Base-by-base conservation (phyloP, 2,329 filamentous ascomycete genomes). In the Hymenoscyphus scutula region DNA sequence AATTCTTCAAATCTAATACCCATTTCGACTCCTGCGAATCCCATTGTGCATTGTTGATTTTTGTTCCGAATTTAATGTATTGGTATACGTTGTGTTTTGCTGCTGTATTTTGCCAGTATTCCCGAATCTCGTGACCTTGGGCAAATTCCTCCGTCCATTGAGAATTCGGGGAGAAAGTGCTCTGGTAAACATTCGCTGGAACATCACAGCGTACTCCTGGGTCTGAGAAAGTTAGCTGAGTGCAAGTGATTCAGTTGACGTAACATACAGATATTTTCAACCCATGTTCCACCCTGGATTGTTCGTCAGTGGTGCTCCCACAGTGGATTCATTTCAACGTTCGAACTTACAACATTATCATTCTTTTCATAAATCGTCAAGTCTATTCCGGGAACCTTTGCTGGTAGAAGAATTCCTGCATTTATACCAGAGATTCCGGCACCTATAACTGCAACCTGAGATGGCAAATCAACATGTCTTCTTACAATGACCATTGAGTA, bases 111-210 rank as follows among this genome's bases (percentile, higher is more conserved):
- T 89, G 81, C 85, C 87, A 87, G 71, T 92, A 92, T n/a, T 84
- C 80, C 6, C 80, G 76, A 63, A 92, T 91, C 72, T 92, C 89
- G 4, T 77, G 72, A 0, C 88, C 88, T 41, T 84, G 83, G 0
- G 88, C 83, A 69, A 89, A 91, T 64, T 86, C 80, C 68, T 90
- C 85, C 0, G 81, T 81, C 89, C 89, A 92, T 66, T 89, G 79
- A 0, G 81, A 83, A 61, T 90, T 91, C 0, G 87, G 86, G 6
- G 80, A 79, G 72, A 90, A 91, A 0, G 84, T 86, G 4, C 83
- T 83, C 70, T 90, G 88, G 68, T 91, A 91, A 23, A 87, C 86
- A 76, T 65, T 77, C 68, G 75, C 73, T 66, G 65, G 68, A 30
- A 60, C 61, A 58, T 69, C 59, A 48, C 66, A 71, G 53, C 66